phyloP scores from a whole-genome alignment of 352 stramenopile species.

The Globisporangium paddicum region DNA sequence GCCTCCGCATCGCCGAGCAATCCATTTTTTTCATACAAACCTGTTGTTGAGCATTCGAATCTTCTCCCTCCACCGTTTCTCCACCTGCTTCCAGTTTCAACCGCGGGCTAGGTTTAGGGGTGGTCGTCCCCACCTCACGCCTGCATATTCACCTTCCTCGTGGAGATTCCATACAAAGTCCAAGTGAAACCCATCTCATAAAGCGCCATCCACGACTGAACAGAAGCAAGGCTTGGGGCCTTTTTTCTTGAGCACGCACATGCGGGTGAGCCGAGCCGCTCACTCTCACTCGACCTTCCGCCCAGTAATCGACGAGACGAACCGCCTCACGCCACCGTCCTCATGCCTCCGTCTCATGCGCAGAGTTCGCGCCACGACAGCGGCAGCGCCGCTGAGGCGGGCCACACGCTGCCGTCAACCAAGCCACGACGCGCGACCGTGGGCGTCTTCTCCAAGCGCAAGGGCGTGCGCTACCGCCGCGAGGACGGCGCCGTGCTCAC shows the following conservation, averaged over 20 bases:
- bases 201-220: background rate
- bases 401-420: background rate
- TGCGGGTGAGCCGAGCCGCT: background rate
- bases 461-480: slow-evolving; percentile 62
- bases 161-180: background rate
- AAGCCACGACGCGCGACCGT: slow-evolving; percentile 13
- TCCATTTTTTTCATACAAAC: background rate
- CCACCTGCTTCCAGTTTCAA: background rate
- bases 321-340: too few species aligned
- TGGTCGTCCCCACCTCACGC: background rate
- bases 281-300: background rate
- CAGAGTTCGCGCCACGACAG: background rate
- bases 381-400: background rate
- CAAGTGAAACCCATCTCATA: too few species aligned
- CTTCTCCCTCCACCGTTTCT: background rate
- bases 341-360: background rate
- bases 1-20: background rate
- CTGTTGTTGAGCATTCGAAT: background rate
- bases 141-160: background rate
- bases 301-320: background rate
- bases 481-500: slow-evolving; percentile 46
- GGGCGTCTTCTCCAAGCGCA: slow-evolving; percentile 50
- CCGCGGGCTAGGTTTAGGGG: background rate
- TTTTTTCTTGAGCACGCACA: background rate
- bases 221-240: background rate